Conservation (phyloP, 352 stramenopile genomes). For the Phytophthora capsici region DNA sequence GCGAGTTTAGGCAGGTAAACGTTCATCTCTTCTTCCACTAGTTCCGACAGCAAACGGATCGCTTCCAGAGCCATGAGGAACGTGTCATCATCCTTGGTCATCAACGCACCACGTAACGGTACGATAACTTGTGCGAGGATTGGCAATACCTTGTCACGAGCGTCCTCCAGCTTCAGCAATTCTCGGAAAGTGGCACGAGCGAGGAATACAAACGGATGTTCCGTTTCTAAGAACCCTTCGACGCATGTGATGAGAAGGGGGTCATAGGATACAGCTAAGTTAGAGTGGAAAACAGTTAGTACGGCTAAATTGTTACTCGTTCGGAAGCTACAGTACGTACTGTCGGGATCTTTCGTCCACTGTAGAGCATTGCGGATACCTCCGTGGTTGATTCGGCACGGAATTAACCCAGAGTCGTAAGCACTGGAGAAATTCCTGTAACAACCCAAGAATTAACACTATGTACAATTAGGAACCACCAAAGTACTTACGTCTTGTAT, state of each 20-base stretch:
- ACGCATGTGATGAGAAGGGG: slow-evolving; percentile 74
- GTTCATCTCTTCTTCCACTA: slow-evolving; percentile 78
- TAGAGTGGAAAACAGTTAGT: not conserved
- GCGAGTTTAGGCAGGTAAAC: slow-evolving; percentile 74
- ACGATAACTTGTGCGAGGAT: slow-evolving; percentile 71
- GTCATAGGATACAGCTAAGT: slow-evolving; percentile 60
- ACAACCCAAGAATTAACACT: not conserved
- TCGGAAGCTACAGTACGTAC: slow-evolving; percentile 14
- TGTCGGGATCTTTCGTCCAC: slow-evolving; percentile 72
- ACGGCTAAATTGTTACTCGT: not conserved
- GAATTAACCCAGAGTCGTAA: slow-evolving; percentile 73
- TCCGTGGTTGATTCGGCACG: slow-evolving; percentile 83
- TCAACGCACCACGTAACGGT: slow-evolving; percentile 63
- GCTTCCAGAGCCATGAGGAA: slow-evolving; percentile 76
- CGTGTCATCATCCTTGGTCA: slow-evolving; percentile 74
- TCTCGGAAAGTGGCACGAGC: slow-evolving; percentile 76
- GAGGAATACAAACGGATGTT: slow-evolving; percentile 86
- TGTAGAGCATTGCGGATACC: slow-evolving; percentile 78
- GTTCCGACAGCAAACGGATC: slow-evolving; percentile 67
- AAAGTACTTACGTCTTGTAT: slow-evolving; percentile 67
- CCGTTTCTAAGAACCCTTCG: slow-evolving; percentile 76
- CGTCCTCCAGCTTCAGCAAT: slow-evolving; percentile 64
- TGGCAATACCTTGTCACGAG: slow-evolving; percentile 59
- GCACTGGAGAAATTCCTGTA: slow-evolving; percentile 71
- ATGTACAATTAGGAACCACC: not conserved